Base-by-base conservation (phyloP, 331 rosid genomes). In the Malus hybrid region DNA sequence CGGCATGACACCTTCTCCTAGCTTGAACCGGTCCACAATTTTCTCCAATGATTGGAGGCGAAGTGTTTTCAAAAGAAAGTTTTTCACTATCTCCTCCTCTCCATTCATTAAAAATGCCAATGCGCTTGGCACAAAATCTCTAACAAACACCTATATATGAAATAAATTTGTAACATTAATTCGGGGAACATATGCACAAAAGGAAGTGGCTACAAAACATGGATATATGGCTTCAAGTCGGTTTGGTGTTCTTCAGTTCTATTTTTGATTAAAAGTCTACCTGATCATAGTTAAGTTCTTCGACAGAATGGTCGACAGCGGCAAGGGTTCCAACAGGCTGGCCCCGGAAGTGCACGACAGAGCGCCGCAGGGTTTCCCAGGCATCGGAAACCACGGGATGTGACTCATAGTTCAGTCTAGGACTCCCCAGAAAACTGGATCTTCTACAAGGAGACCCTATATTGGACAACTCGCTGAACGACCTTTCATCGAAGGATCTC, bases 81-180 rank as follows among this genome's bases (percentile, higher is more conserved):
- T 81, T 20, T 68, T 77, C 13, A 81, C 85, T 12, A 81, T 67
- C 39, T 77, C 82, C 11, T 67, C 7, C 44, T 81, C 85, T n/a
- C 85, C 82, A 9, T 81, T 81, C 85, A 81, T 81, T 68, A 77
- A 28, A 81, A 81, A 77, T 48, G 85, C 75, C 81, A 81, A 6
- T 11, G 85, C 85, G 22, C 85, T 81, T 19, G 85, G 85, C 66
- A 81, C 79, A 72, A 81, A 81, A 68, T 81, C 82, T 61, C 85
- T 77, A 36, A 81, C 78, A 66, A 81, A 81, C 1, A 81, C 85
- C 85, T 81, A 20, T 8, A 20, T 8, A 58, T 22, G 15, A 58
- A n/a, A 24, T n/a, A 58, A 58, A 16, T 52, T 52, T 52, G 57
- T 16, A 52, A 52, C 9, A 6, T 16, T 52, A 16, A 16, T 52